phyloP scores from a whole-genome alignment of 1,284 basidiomycete species.

The Leccinum variabile region DNA sequence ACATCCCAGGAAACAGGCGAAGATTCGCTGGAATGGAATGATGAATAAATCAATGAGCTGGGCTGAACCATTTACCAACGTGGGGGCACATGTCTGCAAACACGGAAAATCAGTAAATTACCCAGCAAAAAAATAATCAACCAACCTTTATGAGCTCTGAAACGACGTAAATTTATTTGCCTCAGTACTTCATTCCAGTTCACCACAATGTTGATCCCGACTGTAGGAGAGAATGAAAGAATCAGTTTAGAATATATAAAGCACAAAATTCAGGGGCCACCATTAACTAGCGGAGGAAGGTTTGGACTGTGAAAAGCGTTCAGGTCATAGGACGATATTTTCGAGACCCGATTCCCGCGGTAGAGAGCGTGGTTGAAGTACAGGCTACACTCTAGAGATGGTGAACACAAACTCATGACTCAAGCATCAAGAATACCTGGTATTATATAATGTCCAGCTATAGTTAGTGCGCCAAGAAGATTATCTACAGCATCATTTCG shows the following conservation, averaged over 20 bases:
- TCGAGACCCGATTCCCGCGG: slow-evolving; percentile 85
- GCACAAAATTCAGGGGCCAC: slow-evolving; percentile 35
- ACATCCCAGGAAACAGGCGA: slow-evolving; percentile 87
- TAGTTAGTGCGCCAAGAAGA: slow-evolving; percentile 81
- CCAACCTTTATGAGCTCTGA: slow-evolving; percentile 77
- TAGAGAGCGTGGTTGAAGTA: slow-evolving; percentile 90
- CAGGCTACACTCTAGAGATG: slow-evolving; percentile 66
- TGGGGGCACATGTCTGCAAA: slow-evolving; percentile 69
- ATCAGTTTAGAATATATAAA: not conserved
- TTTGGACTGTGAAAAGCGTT: slow-evolving; percentile 88
- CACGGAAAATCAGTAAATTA: slow-evolving; percentile 11
- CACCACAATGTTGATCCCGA: slow-evolving; percentile 87
- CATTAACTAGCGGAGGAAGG: slow-evolving; percentile 81
- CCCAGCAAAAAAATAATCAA: slow-evolving; percentile 3
- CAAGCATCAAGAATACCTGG: slow-evolving; percentile 55
- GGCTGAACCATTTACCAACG: slow-evolving; percentile 54
- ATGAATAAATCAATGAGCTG: not conserved
- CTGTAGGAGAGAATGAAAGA: slow-evolving; percentile 36
- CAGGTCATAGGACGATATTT: slow-evolving; percentile 83
- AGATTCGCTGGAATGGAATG: slow-evolving; percentile 54
- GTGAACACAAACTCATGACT: slow-evolving; percentile 8
- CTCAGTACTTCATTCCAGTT: slow-evolving; percentile 85
- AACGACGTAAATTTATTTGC: slow-evolving; percentile 73
- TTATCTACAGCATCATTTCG: slow-evolving; percentile 92
- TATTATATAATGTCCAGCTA: slow-evolving; percentile 89